Base-by-base conservation (phyloP, 768 basidiomycete species). In the Panus rudis region DNA sequence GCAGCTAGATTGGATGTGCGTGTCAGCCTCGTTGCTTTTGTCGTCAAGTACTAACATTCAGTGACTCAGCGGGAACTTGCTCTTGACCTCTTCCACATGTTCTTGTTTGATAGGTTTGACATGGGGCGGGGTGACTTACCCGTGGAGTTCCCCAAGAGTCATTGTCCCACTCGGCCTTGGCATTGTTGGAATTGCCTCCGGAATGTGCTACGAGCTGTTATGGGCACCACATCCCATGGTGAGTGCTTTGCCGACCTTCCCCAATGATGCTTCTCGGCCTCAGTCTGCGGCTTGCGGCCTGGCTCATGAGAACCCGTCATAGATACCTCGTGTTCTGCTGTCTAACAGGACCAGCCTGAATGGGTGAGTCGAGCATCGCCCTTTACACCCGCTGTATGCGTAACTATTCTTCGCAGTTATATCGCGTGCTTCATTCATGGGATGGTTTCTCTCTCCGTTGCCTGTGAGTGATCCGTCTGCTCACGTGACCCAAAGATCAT, bases 161-260 rank as follows among this genome's bases (percentile, higher is more conserved):
- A 55, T 70, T 19, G 62, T 58, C 2, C 67, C 69, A 0, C 53
- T 71, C 8, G 43, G 63, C 12, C 19, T 68, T 20, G 69, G 69
- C 1, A 25, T 53, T 4, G 43, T 53, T 16, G 62, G 65, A 5
- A 48, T 69, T n/a, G 55, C 44, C 10, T 42, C 47, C 6, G 69
- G 66, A 49, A 40, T 69, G n/a, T 37, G 56, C 13, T 49, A 59
- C 43, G 68, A 71, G 43, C 44, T 41, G 4, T 21, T 23, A 0
- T 57, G 49, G 37, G 57, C 62, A 23, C 50, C 39, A 19, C 35
- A 56, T 13, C 58, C 59, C 6, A 48, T 57, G 14, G 57, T 63
- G 25, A 19, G 45, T 47, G 12, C 17, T 44, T n/a, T n/a, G n/a
- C n/a, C n/a, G n/a, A n/a, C n/a, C n/a, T n/a, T n/a, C 35, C 12